Evolutionary conservation across 352 stramenopile species (phyloP).

Genomic region (Globisporangium parvum): DNA sequence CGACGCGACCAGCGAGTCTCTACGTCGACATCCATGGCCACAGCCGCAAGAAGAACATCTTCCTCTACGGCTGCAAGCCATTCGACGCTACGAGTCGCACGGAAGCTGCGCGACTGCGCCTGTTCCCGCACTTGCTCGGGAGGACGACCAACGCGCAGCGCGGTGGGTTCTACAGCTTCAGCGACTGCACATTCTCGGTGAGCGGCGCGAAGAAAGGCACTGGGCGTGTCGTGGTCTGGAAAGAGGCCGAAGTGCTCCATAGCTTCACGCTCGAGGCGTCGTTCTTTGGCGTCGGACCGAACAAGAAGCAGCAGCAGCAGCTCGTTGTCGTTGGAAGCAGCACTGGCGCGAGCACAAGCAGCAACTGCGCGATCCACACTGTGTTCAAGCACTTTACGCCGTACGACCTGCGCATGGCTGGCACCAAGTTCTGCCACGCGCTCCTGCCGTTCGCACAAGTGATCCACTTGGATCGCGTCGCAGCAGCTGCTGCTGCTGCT

Average conservation of each 20-base stretch:
- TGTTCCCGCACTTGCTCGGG: slow-evolving; percentile 67
- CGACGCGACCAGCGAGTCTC: slow-evolving; percentile 45
- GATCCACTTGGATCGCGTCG: slow-evolving; percentile 31
- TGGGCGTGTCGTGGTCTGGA: slow-evolving; percentile 59
- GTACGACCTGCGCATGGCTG: slow-evolving; percentile 42
- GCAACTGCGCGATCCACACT: too few relatives aligned
- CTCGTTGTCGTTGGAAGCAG: neutral
- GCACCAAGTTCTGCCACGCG: slow-evolving; percentile 44
- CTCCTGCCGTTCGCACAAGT: slow-evolving; percentile 59
- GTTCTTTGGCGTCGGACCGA: slow-evolving; percentile 54
- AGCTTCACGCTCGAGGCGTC: slow-evolving; percentile 78
- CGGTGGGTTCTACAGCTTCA: slow-evolving; percentile 58
- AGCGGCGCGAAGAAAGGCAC: slow-evolving; percentile 52
- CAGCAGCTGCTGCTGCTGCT: neutral
- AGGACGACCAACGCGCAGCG: slow-evolving; percentile 35
- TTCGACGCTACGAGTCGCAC: slow-evolving; percentile 29
- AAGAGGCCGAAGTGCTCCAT: slow-evolving; percentile 54
- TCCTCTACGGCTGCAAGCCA: slow-evolving; percentile 74
- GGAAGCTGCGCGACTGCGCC: slow-evolving; percentile 46
- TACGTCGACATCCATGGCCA: slow-evolving; percentile 90
- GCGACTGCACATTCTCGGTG: slow-evolving; percentile 70
- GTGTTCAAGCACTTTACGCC: slow-evolving; percentile 37
- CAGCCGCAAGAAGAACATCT: slow-evolving; percentile 86
- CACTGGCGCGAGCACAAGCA: neutral
- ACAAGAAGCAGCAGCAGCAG: slow-evolving; percentile 21